Evolutionary conservation across 2,329 filamentous ascomycete genomes (phyloP), one percentile per base, ranked within the genome.

Genomic region (Harringtonia aguacate): DNA sequence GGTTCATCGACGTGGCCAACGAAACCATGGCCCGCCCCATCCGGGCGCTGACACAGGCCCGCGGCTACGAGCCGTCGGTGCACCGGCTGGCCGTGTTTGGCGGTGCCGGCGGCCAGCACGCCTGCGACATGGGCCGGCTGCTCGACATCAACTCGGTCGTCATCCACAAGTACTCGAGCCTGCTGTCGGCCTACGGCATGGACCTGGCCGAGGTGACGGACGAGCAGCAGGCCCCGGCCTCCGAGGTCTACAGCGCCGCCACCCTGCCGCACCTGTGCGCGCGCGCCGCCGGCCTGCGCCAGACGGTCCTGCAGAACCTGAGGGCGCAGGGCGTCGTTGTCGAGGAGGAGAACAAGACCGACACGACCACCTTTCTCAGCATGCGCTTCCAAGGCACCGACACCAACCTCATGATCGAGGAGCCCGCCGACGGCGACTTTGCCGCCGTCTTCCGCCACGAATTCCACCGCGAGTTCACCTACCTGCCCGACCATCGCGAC

Each of bases 21-120:
- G 87, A 92, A 63, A 80, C 85, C 7, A 94, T 94, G 87, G 87
- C 84, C 2, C 71, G 89, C 28, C 89, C 89, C 0, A 95, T 95
- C 49, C 75, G 89, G 24, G 89, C 86, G 27, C 73, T 95, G 50
- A 95, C 88, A 0, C 88, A 95, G 61, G 88, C 88, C n/a, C 86
- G 90, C 60, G 89, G 89, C 0, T 86, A 92, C 50, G 88, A 94
- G 57, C 90, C 87, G 0, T 86, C 85, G 1, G 86, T 84, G 50
- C 89, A 95, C 60, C 72, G 86, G n/a, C 71, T 95, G 28, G 88
- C 88, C 0, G 92, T 86, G 0, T 95, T 95, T 61, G 89, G 89
- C 33, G 89, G 89, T 45, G 89, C 89, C 0, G 89, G 89, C 38
- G 88, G 88, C 0, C 88, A 95, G 57, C 88, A 94, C 55, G 88